These are phyloP conservation scores for Nidularia pulvinata DNA, from an alignment of 768 basidiomycete species.

Conservation along the genomic window DNA sequence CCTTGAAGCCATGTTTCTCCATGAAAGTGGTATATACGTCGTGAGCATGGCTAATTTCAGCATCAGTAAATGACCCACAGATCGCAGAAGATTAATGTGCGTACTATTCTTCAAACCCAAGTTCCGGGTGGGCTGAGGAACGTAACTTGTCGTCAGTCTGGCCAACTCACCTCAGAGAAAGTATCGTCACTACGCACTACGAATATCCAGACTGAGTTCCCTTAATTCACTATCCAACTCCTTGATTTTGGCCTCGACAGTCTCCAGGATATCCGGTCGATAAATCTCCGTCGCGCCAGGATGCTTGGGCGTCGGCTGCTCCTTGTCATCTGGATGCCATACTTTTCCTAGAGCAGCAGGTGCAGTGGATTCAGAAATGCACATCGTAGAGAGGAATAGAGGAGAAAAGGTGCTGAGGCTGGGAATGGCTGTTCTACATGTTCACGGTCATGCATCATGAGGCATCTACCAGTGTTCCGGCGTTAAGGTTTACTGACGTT, in stretches of 20 bases:
- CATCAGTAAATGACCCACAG: background rate
- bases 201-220: constrained; percentile 69
- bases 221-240: constrained; percentile 55
- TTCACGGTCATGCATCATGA: no score
- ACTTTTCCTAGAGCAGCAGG: constrained; percentile 10
- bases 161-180: no score
- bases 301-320: constrained; percentile 23
- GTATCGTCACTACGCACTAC: constrained; percentile 37
- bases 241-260: constrained; percentile 57
- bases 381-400: constrained; percentile 2
- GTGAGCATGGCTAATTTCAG: constrained; percentile 57
- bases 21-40: constrained; percentile 71
- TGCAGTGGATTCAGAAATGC: constrained; percentile 3
- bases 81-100: constrained; percentile 8
- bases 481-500: no score
- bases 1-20: constrained; percentile 62
- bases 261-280: constrained; percentile 56
- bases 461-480: no score
- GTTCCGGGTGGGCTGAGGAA: constrained; percentile 64
- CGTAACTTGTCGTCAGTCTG: no score
- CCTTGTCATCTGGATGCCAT: constrained; percentile 42
- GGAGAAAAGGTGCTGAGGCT: no score
- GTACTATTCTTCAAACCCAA: constrained; percentile 67
- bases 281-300: constrained; percentile 36
- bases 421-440: no score